Conservation (phyloP, 441 rosid species). For the Aleurites moluccanus region DNA sequence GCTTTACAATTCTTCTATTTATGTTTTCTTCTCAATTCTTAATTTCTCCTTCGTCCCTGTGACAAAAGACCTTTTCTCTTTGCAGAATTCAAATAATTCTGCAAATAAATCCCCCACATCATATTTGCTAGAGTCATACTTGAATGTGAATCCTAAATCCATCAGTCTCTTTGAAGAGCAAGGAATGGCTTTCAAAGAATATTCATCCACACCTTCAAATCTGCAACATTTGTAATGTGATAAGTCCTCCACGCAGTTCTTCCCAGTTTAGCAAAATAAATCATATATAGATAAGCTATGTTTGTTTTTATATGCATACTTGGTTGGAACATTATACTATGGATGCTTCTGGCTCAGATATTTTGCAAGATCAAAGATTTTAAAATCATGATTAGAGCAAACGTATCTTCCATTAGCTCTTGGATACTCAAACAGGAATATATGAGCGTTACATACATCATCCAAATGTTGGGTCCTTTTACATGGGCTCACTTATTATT, state of each 20-base stretch:
- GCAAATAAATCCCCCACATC: constrained; percentile 1
- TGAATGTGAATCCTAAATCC: constrained; percentile 19
- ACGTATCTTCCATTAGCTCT: constrained; percentile 75
- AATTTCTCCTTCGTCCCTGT: too few relatives aligned
- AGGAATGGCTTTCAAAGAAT: background rate
- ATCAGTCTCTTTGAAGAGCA: constrained; percentile 7
- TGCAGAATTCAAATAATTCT: constrained; percentile 7
- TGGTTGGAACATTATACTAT: constrained; percentile 54
- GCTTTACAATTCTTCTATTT: background rate
- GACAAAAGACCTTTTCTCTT: constrained; percentile 3
- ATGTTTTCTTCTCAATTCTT: too few relatives aligned
- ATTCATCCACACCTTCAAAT: constrained; percentile 9
- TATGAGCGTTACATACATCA: constrained; percentile 75
- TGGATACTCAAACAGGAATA: constrained; percentile 64
- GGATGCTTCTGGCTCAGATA: constrained; percentile 57
- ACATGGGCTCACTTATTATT: too few relatives aligned
- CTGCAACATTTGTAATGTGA: background rate
- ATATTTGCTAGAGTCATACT: constrained; percentile 4
- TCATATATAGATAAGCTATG: too few relatives aligned
- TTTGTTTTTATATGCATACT: constrained; percentile 36
- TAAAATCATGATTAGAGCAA: constrained; percentile 64
- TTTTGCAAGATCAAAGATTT: constrained; percentile 50
- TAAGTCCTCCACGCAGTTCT: background rate
- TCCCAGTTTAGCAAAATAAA: too few relatives aligned
- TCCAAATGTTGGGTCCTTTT: too few relatives aligned